Percentiles rank a stretch among this genome's conserved stretches.
These are phyloP conservation scores for sunflower (Helianthus annuus) DNA, from an alignment of 129 eudicot genomes.

Conservation along the genomic window DNA sequence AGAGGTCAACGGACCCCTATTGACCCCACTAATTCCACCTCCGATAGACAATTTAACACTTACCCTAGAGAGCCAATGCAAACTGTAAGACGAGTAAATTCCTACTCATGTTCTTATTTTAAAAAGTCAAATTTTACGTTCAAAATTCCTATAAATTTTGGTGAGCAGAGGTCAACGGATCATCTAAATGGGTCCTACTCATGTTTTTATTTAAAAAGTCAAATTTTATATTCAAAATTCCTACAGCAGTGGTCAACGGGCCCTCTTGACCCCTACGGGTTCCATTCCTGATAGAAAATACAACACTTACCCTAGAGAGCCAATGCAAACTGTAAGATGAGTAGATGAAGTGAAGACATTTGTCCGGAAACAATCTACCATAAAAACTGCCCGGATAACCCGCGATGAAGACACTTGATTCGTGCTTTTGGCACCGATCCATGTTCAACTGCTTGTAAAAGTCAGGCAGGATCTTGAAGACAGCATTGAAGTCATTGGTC, in stretches of 20 bases:
- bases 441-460: constrained; percentile 46
- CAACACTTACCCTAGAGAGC: constrained; percentile 68
- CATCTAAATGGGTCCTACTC: constrained; percentile 30
- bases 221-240: too few species aligned
- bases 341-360: constrained; percentile 79
- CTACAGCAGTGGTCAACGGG: too few species aligned
- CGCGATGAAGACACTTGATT: constrained; percentile 62
- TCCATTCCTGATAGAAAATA: too few species aligned
- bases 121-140: too few species aligned
- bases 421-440: constrained; percentile 26
- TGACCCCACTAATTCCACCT: too few species aligned
- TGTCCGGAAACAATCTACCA: constrained; percentile 72
- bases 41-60: neutral
- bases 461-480: constrained; percentile 70
- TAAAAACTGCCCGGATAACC: constrained; percentile 88
- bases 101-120: too few species aligned
- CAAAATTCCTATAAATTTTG: too few species aligned
- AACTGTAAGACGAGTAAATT: constrained; percentile 79
- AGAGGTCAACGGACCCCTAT: too few species aligned
- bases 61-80: constrained; percentile 97
- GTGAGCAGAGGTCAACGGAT: too few species aligned
- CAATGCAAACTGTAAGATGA: constrained; percentile 95
- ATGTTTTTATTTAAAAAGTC: too few species aligned
- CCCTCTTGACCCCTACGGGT: too few species aligned
- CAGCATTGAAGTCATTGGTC: constrained; percentile 81